Base-by-base conservation (phyloP, 2,329 filamentous ascomycete species). In the Fusarium sterilihyphosum region DNA sequence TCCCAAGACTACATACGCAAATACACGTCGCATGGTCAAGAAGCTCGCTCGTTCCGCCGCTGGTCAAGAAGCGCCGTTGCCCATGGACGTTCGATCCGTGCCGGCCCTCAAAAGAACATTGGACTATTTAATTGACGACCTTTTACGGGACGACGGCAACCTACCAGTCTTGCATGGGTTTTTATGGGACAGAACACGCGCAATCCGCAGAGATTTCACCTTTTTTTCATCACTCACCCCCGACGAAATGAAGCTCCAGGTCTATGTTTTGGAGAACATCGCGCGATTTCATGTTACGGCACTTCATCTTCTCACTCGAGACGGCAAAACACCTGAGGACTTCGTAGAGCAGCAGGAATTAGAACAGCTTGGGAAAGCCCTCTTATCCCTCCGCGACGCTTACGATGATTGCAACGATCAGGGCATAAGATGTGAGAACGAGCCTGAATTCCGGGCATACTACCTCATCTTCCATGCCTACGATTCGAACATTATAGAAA, bases 281-380 rank as follows among this genome's bases (percentile, higher is more conserved):
- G 87, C 89, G 18, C 87, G 91, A 60, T 92, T 93, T 66, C 91
- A 93, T 79, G 90, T 91, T 46, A 89, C 89, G 11, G 86, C 91
- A 11, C 83, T 92, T 12, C 91, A 93, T 78, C 85, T 92, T 47
- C 85, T 93, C 59, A 91, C 90, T 0, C 85, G 86, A 63, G 84
- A 86, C 24, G 89, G 86, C 16, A 86, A 89, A 53, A 85, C 86
- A 2, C 85, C 88, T 2, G 88, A 91, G 38, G 89, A 89, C 65
- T 92, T 92, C 75, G 89, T 89, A 9, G 89, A 91, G 75, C 90
- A 91, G 71, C 91, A 92, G 77, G 91, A 93, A 80, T 84, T 90
- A 31, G 91, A 93, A 78, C 91, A 93, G 78, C 85, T 93, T 22
- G 88, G 89, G 43, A 92, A 92, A 76, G 87, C 91, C 1, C 83